These are phyloP conservation scores for Sporothrix variecibatus DNA, from an alignment of 2,329 filamentous ascomycete genomes.

Conservation along the genomic window DNA sequence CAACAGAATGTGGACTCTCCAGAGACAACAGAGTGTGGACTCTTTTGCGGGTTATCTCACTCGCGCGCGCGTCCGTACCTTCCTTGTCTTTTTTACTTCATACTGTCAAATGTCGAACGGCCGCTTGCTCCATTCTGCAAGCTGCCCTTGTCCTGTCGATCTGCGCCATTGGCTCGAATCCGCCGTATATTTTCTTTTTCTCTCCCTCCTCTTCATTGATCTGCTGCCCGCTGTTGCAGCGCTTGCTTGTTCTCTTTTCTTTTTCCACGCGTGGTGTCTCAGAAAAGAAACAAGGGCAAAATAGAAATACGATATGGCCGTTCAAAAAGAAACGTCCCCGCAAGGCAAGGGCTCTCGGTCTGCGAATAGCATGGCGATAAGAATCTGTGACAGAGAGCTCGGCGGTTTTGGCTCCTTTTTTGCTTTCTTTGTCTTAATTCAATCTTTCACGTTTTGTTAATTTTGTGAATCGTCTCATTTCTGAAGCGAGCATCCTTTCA, in stretches of 20 bases:
- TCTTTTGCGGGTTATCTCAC: not conserved
- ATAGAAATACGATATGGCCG: not conserved
- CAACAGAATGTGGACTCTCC: not conserved
- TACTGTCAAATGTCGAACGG: not conserved
- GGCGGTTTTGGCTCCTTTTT: not conserved
- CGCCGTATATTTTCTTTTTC: not conserved
- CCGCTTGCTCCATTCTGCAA: conserved; percentile 9
- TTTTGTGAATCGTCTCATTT: not conserved
- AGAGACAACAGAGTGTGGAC: not conserved
- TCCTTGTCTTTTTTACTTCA: too few relatives aligned
- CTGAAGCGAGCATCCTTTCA: not conserved
- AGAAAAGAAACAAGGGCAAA: not conserved
- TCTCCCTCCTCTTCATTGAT: not conserved
- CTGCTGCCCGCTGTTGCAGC: not conserved
- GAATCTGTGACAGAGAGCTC: not conserved
- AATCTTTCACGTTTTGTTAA: not conserved
- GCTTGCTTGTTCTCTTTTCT: not conserved
- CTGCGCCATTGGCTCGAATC: not conserved
- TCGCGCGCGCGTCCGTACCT: not conserved
- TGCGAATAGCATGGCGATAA: not conserved
- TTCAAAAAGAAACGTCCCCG: not conserved
- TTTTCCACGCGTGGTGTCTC: conserved; percentile 11
- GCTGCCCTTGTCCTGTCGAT: not conserved
- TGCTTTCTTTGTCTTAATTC: not conserved
- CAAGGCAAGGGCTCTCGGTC: not conserved